Evolutionary conservation across 192 early-diverging fungal genomes (phyloP).

Genomic region (Coemansia sp.): DNA sequence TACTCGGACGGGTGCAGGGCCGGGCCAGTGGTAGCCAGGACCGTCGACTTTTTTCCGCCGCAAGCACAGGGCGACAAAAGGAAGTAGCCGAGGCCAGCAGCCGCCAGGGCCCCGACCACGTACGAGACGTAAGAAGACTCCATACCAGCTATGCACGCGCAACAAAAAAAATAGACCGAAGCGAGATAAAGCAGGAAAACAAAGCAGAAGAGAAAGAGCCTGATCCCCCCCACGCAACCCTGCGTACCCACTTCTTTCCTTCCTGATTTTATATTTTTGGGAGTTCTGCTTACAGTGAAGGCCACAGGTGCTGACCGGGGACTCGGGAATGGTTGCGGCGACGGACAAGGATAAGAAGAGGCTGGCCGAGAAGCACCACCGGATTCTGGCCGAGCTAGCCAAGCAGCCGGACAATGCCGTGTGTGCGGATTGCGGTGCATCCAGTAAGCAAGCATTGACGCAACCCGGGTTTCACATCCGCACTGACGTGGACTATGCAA

Average conservation of each 20-base stretch:
- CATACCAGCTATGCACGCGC: neutral
- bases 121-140: conserved; percentile 17
- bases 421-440: conserved; percentile 71
- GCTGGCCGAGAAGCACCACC: conserved; percentile 64
- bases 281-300: too few species aligned
- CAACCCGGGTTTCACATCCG: too few species aligned
- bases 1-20: conserved; percentile 66
- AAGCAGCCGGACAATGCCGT: conserved; percentile 63
- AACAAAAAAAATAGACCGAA: neutral
- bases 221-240: too few species aligned
- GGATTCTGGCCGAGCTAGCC: conserved; percentile 59
- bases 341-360: conserved; percentile 56
- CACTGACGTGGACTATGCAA: neutral
- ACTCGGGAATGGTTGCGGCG: conserved; percentile 24
- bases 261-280: conserved; percentile 1
- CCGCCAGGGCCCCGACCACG: conserved; percentile 25
- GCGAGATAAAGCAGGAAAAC: neutral
- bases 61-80: conserved; percentile 2
- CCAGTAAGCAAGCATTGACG: conserved; percentile 45
- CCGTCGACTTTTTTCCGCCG: conserved; percentile 1
- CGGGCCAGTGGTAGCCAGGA: conserved; percentile 14
- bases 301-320: too few species aligned
- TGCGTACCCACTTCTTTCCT: too few species aligned
- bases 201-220: neutral
- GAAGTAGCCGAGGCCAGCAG: conserved; percentile 34